A percentile compares a stretch with the other conserved stretches of the same genome.
Evolutionary conservation across 1,284 basidiomycete species (phyloP).

Genomic region (Irpex sp.): DNA sequence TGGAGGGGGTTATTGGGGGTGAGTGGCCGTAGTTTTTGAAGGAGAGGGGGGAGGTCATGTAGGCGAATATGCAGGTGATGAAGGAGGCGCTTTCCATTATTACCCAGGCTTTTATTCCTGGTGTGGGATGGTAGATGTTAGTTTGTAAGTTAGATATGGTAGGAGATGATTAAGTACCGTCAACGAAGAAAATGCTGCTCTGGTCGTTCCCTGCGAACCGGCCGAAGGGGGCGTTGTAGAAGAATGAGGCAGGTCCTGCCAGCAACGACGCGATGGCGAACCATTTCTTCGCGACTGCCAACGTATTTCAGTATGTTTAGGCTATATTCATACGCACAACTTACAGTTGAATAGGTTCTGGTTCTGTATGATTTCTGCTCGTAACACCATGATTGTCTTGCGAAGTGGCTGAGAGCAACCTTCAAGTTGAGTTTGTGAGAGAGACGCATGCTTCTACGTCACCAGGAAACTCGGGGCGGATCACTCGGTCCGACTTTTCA

Average conservation of each 20-base stretch:
- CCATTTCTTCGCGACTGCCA: slow-evolving; percentile 29
- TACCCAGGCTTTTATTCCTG: slow-evolving; percentile 69
- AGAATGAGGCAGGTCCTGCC: slow-evolving; percentile 31
- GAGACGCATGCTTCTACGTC: neutral
- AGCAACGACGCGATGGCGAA: slow-evolving; percentile 28
- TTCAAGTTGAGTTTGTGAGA: neutral
- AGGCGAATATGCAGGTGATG: slow-evolving; percentile 48
- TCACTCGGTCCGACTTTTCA: no score
- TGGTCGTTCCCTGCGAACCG: slow-evolving; percentile 53
- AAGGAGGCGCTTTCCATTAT: slow-evolving; percentile 85
- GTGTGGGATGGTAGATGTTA: neutral
- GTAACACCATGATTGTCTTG: neutral
- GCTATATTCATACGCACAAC: neutral
- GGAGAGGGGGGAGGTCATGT: slow-evolving; percentile 45
- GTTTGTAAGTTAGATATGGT: neutral
- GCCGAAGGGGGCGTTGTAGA: slow-evolving; percentile 73
- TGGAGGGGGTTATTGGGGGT: slow-evolving; percentile 28
- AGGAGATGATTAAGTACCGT: slow-evolving; percentile 37
- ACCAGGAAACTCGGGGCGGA: neutral
- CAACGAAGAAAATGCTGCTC: slow-evolving; percentile 45
- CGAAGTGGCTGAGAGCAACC: neutral
- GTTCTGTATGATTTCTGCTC: slow-evolving; percentile 3
- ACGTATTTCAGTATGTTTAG: neutral
- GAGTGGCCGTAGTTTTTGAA: slow-evolving; percentile 14
- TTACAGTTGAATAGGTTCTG: slow-evolving; percentile 8